Evolutionary conservation across 2,329 filamentous ascomycete species (phyloP).

Genomic region (Hymenotorrendiella dingleyae): DNA sequence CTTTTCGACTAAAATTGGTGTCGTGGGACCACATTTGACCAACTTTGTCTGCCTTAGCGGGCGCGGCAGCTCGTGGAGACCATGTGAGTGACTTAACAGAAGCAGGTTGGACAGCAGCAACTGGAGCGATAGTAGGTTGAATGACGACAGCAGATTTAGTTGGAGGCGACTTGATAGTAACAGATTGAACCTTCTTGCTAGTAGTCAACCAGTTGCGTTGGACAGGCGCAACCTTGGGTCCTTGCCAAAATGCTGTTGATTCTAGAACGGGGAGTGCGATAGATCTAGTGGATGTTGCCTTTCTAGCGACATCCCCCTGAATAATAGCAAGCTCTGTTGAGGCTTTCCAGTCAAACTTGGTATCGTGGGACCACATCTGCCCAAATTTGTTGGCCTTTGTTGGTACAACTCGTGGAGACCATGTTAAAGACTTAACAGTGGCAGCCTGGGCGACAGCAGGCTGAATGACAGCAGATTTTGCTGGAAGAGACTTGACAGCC

Average conservation of each 20-base stretch:
- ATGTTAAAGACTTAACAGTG: neutral
- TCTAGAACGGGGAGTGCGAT: conserved; percentile 7
- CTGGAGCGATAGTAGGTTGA: neutral
- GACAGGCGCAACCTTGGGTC: neutral
- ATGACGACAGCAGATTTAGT: neutral
- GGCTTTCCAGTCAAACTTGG: neutral
- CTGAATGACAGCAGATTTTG: no score
- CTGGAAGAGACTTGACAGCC: no score
- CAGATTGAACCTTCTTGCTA: neutral
- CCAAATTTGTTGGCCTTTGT: neutral
- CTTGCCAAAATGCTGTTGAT: conserved; percentile 9
- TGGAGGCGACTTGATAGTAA: conserved; percentile 2
- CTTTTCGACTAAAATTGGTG: neutral
- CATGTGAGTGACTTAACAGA: neutral
- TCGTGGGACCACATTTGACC: conserved; percentile 2
- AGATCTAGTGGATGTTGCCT: conserved; percentile 1
- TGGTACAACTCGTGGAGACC: neutral
- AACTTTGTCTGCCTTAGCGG: neutral
- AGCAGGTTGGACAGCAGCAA: neutral
- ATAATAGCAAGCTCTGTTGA: neutral
- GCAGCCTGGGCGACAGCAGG: no score
- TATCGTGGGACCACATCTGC: conserved; percentile 9
- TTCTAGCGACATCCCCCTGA: conserved; percentile 4
- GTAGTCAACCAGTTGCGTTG: conserved; percentile 7
- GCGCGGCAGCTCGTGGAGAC: neutral